Evolutionary conservation across 2,329 filamentous ascomycete species (phyloP), one percentile per base, ranked within the genome.

Genomic region (Diplodia scrobiculata): DNA sequence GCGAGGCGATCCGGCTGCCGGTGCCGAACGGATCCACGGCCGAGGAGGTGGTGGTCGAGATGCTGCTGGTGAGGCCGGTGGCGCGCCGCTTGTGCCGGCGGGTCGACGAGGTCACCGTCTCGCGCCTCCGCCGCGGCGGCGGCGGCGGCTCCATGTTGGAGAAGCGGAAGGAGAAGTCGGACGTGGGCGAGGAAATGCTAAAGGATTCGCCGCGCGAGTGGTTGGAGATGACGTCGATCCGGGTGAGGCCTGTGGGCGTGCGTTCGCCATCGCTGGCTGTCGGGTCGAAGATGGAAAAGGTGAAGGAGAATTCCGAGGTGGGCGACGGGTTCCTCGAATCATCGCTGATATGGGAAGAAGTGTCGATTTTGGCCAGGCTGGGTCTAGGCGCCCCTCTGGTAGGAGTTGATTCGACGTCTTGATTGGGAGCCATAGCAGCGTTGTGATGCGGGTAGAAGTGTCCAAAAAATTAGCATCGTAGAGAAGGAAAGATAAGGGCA

Each of bases 401-500:
- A 32, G 58, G n/a, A 17, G 27, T 34, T 10, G 58, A 62, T 50
- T 29, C 38, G 10, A 13, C 29, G 19, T 62, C 27, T 17, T 34
- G 41, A 45, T 62, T 62, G 58, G 13, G 58, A 62, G 58, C 58
- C 58, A 62, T 62, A 25, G 45, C 58, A 62, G 36, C 2, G 48
- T 17, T 27, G 45, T 25, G 58, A 62, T 50, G n/a, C n/a, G 45
- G 58, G 58, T 48, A 62, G 29, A n/a, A 62, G 58, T 36, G 58
- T 62, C 58, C 58, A 62, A 10, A 62, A 62, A 50, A 62, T 62
- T 47, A 62, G 58, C 58, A 62, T 62, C 41, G 58, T 62, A 62
- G 45, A 47, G 27, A 29, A 50, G 27, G 17, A 34, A 36, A 50
- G 27, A 25, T 34, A 50, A 62, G 45, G 17, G 41, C 58, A 62